Base-by-base conservation (phyloP, 108 stramenopile genomes). In the Poteriospumella lacustris region DNA sequence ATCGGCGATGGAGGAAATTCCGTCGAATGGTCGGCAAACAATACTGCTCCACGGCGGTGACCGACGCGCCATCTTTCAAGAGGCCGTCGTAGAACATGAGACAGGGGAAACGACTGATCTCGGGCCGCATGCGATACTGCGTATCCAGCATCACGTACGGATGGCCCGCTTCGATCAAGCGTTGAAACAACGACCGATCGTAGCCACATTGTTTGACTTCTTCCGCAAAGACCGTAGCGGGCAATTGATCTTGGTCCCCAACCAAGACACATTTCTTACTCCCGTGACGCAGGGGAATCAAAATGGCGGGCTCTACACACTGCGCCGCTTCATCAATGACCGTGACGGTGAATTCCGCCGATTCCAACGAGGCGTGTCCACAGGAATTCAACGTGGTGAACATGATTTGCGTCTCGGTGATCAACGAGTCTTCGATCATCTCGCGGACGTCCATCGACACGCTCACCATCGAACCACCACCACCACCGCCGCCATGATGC, bases 311-410 rank as follows among this genome's bases (percentile, higher is more conserved):
- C 82, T 99, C 99, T 0, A 93, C 91, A 60, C 91, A 90, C 81
- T 99, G 96, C 1, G 96, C 97, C 0, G 97, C 97, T 79, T 99
- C 99, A 82, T 99, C 99, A 33, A 99, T 88, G 0, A 99, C 95
- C 0, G 97, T 94, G 12, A 96, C 94, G 76, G 92, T 93, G 81
- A 99, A 93, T 39, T 58, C 26, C 41, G 90, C 85, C 19, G 89
- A 85, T 3, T 90, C 86, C 76, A 95, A 91, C 38, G 97, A 59
- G 39, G 89, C 85, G 34, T 88, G 85, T 68, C 85, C 88, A n/a
- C 94, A 96, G 39, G 93, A 91, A 41, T 94, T 94, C 24, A 99
- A 82, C 0, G 98, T 99, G 33, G 95, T 95, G 89, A 96, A 93
- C 0, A 98, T 92, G 43, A 99, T 90, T 75, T 96, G 94, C 0